phyloP scores from a whole-genome alignment of 1,139 yeast species.

The Petasospora fabianii region DNA sequence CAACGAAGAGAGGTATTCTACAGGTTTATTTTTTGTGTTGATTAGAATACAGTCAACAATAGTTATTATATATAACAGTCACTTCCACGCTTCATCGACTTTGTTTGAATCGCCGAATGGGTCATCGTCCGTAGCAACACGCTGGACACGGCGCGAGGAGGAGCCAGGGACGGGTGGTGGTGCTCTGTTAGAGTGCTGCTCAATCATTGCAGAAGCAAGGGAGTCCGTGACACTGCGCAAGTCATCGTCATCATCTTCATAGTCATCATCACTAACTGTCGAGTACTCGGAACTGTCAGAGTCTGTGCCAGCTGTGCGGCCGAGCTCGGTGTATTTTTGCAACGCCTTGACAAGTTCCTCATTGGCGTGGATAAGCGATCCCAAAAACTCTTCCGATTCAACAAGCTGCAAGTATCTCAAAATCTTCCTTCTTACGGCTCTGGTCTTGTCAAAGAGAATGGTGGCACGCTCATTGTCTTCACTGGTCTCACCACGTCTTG shows the following conservation, averaged over 20 bases:
- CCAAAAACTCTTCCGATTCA: conserved; percentile 76
- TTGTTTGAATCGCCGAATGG: conserved; percentile 71
- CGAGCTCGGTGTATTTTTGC: conserved; percentile 62
- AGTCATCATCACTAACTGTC: conserved; percentile 29
- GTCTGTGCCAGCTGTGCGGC: conserved; percentile 31
- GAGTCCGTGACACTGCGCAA: conserved; percentile 27
- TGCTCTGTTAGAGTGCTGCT: conserved; percentile 25
- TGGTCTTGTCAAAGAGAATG: conserved; percentile 66
- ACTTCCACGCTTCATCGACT: conserved; percentile 35
- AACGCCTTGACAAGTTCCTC: conserved; percentile 80
- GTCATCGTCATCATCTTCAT: conserved; percentile 31
- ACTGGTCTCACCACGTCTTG: conserved; percentile 49
- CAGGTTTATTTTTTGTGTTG: no score
- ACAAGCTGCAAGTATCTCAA: conserved; percentile 79
- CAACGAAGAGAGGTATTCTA: no score
- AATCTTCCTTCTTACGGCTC: conserved; percentile 71
- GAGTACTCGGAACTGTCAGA: conserved; percentile 35
- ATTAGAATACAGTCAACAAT: not conserved
- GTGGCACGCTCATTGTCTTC: conserved; percentile 59
- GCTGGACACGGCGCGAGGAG: conserved; percentile 3
- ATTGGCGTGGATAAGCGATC: conserved; percentile 81
- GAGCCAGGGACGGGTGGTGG: conserved; percentile 22
- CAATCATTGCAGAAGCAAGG: conserved; percentile 31
- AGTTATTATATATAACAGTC: no score
- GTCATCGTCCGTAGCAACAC: conserved; percentile 40